Percentiles rank a stretch among this genome's conserved stretches.
Evolutionary conservation across 2,329 filamentous ascomycete genomes (phyloP).

Genomic region (Chrysoporthe puriensis): DNA sequence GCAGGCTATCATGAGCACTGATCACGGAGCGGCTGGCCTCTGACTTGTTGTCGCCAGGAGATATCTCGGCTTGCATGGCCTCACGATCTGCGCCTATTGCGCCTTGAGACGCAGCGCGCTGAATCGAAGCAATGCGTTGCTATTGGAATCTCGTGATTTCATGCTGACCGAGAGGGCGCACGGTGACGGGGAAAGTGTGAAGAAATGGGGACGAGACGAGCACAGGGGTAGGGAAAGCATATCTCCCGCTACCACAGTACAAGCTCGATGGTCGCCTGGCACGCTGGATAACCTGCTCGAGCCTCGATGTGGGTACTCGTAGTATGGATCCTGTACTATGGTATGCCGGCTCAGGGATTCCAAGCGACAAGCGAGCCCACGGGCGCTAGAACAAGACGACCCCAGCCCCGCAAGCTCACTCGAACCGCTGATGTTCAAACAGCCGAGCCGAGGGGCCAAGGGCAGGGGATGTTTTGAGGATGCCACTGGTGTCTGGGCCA

Average conservation of each 20-base stretch:
- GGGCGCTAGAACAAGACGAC: constrained; percentile 5
- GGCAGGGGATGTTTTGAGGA: constrained; percentile 7
- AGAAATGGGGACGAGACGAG: background rate
- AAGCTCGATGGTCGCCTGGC: background rate
- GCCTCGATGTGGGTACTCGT: background rate
- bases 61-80: constrained; percentile 2
- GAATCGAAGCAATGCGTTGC: background rate
- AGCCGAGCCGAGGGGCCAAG: constrained; percentile 1
- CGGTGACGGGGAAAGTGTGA: background rate
- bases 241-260: background rate
- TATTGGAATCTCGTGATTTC: background rate
- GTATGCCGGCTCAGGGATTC: constrained; percentile 1
- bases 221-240: background rate
- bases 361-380: constrained; percentile 1
- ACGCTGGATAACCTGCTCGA: no score
- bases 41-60: background rate
- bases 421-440: background rate
- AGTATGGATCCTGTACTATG: no score
- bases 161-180: background rate
- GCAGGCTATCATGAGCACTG: background rate
- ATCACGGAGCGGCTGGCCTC: background rate
- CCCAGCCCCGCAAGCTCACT: background rate
- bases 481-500: background rate
- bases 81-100: background rate
- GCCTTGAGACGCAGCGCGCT: background rate